Conservation (phyloP, 306 rosid genomes). For the Macrotyloma uniflorum region DNA sequence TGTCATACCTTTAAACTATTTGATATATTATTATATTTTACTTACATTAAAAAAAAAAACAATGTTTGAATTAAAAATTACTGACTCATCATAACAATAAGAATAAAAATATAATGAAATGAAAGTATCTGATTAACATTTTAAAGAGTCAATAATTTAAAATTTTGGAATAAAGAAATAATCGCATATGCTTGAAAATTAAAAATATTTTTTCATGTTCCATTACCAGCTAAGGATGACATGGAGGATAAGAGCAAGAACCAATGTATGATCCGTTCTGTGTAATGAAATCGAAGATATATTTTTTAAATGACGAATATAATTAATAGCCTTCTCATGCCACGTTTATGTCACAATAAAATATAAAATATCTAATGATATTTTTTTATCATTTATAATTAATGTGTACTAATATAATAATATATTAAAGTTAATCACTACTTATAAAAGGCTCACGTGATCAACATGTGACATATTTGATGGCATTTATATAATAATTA, state of each 20-base stretch:
- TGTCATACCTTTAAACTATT: neutral
- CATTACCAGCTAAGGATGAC: constrained; percentile 13
- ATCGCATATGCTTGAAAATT: neutral
- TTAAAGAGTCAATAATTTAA: neutral
- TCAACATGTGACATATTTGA: no score
- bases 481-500: no score
- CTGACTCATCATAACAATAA: no score
- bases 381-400: no score
- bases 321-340: neutral
- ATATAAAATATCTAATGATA: no score
- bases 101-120: neutral
- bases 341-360: neutral
- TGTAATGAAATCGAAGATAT: no score
- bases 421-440: no score
- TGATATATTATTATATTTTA: neutral
- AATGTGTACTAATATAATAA: no score
- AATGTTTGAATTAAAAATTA: no score
- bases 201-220: neutral
- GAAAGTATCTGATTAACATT: neutral
- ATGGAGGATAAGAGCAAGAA: constrained; percentile 33
- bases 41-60: no score
- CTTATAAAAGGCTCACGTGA: no score
- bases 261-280: neutral
- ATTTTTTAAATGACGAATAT: neutral
- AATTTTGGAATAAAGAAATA: neutral